These are phyloP conservation scores for Penicillium canariense DNA, from an alignment of 495 filamentous ascomycete species.

Conservation along the genomic window DNA sequence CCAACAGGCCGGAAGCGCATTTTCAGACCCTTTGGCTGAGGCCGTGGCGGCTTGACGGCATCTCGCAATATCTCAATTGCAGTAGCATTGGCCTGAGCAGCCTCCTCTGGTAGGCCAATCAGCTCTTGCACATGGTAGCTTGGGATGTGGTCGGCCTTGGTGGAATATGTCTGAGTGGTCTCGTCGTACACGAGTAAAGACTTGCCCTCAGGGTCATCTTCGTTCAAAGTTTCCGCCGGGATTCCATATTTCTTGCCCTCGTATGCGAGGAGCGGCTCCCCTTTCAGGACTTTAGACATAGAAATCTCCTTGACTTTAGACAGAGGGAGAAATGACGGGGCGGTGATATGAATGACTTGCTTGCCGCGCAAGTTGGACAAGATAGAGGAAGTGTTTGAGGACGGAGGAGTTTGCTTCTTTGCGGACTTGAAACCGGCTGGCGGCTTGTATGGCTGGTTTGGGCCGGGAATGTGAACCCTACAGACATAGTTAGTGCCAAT, in stretches of 20 bases:
- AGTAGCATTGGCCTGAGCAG: constrained; percentile 18
- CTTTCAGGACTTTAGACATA: constrained; percentile 40
- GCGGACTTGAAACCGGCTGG: constrained; percentile 42
- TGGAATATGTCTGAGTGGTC: constrained; percentile 33
- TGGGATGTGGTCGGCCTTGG: constrained; percentile 33
- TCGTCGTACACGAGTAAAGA: constrained; percentile 38
- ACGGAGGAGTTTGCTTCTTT: constrained; percentile 34
- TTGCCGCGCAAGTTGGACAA: constrained; percentile 44
- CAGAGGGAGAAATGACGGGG: constrained; percentile 42
- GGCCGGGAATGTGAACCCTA: constrained; percentile 23
- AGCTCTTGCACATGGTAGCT: constrained; percentile 49
- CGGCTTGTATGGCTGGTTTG: constrained; percentile 38
- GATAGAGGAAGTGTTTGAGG: constrained; percentile 35
- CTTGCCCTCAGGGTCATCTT: constrained; percentile 33
- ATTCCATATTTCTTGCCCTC: constrained; percentile 48
- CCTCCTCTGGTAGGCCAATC: constrained; percentile 29
- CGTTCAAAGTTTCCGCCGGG: constrained; percentile 35
- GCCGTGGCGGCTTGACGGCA: constrained; percentile 41
- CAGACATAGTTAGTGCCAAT: constrained; percentile 2
- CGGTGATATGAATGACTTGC: constrained; percentile 45
- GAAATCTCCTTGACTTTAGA: constrained; percentile 45
- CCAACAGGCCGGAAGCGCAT: constrained; percentile 61
- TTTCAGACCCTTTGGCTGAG: constrained; percentile 56
- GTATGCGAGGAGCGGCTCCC: constrained; percentile 40
- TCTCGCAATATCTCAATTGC: constrained; percentile 37